Evolutionary conservation across 2,329 filamentous ascomycete genomes (phyloP), one percentile per base, ranked within the genome.

Genomic region (Alternaria novae-zelandiae): DNA sequence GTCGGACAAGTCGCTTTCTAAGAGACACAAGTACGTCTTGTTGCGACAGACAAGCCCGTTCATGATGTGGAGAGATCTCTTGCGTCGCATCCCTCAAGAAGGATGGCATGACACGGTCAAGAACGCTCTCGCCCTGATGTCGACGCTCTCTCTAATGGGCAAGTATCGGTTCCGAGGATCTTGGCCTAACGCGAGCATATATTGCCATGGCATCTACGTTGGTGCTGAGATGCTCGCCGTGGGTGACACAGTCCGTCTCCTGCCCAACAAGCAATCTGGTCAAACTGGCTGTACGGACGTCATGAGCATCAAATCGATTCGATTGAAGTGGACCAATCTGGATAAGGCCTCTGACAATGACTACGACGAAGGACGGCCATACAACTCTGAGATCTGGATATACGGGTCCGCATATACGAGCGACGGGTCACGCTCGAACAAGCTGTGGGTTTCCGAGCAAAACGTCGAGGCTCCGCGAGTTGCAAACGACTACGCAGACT

Each of bases 1-100:
- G 15, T 61, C 47, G 0, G 80, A 86, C 67, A 89, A 89, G 69
- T 78, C 79, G 6, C 77, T 82, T 3, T 86, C 85, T 0, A 82
- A 84, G 59, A 85, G 86, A 60, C 85, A 87, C 69, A 85, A 81
- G 61, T 89, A 88, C 65, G 80, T 89, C 3, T 82, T 83, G 0
- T 65, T 89, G 4, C 82, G 84, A 49, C 82, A 83, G 30, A 84
- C 86, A 12, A 83, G 87, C 15, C 88, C 88, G 0, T 85, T 90
- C 28, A 76, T 80, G 12, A 79, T 85, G 17, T 90, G 84, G 82
- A 80, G 84, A 47, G 78, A 86, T 8, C 83, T 85, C 25, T 70
- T 89, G 2, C 73, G 78, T 5, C 77, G 74, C 0, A 74, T 82
- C 6, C 70, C 81, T 0, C 77, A 81, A 26, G 69, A 80, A 3